Conservation (phyloP, 1,284 basidiomycete genomes). For the Irpex rosettiformis region DNA sequence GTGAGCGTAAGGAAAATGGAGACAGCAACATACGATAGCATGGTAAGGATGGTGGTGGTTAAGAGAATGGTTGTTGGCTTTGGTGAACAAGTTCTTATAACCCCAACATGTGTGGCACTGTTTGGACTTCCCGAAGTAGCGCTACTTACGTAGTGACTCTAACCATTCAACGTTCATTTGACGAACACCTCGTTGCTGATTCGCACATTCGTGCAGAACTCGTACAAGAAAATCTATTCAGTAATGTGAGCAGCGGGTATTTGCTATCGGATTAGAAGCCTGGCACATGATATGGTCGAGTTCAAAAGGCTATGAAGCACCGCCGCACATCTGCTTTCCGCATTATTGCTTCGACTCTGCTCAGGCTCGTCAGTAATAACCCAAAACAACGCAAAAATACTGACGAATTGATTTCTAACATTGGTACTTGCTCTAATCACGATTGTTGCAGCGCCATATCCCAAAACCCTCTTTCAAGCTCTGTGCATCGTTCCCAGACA, state of each 20-base stretch:
- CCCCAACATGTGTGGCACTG: background rate
- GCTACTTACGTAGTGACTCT: background rate
- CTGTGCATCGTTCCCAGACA: conserved; percentile 78
- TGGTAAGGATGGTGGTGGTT: background rate
- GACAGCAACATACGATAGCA: background rate
- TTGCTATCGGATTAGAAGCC: background rate
- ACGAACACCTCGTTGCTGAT: too few relatives aligned
- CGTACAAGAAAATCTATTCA: too few relatives aligned
- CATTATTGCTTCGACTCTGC: too few relatives aligned
- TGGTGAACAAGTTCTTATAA: background rate
- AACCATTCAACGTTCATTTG: too few relatives aligned
- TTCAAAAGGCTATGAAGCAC: too few relatives aligned
- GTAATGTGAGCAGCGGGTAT: background rate
- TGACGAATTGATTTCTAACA: background rate
- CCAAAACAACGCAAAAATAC: background rate
- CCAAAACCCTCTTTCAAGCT: conserved; percentile 88
- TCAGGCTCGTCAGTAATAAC: too few relatives aligned
- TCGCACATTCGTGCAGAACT: too few relatives aligned
- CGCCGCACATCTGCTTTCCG: too few relatives aligned
- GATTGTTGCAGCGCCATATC: conserved; percentile 60
- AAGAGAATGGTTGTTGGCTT: background rate
- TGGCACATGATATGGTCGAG: too few relatives aligned
- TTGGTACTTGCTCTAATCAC: background rate
- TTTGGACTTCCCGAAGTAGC: background rate
- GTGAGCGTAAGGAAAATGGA: background rate